These are phyloP conservation scores for Penicillium coffeae DNA, from an alignment of 495 filamentous ascomycete species.

Conservation along the genomic window DNA sequence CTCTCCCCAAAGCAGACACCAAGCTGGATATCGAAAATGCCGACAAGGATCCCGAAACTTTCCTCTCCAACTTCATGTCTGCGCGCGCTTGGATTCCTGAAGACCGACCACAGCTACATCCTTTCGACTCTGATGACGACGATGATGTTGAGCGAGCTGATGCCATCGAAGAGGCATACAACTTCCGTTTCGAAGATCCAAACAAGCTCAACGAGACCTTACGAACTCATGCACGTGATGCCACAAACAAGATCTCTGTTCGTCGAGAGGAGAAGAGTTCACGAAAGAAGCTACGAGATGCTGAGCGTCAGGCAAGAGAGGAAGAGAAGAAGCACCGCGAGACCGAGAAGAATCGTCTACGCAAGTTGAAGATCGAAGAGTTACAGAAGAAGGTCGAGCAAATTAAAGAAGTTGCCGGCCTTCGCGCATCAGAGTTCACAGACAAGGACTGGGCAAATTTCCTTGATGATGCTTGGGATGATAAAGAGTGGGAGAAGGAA, in stretches of 20 bases:
- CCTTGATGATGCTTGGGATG: conserved; percentile 80
- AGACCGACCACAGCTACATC: conserved; percentile 54
- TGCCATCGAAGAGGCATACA: conserved; percentile 88
- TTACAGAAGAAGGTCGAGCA: conserved; percentile 74
- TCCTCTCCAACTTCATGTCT: conserved; percentile 82
- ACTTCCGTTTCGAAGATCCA: conserved; percentile 93
- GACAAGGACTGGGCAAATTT: conserved; percentile 77
- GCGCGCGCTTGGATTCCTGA: conserved; percentile 82
- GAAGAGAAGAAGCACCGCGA: conserved; percentile 71
- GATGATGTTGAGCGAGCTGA: conserved; percentile 80
- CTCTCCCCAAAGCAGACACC: conserved; percentile 42
- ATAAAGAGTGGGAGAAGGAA: conserved; percentile 81
- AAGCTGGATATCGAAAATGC: conserved; percentile 67
- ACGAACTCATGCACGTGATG: conserved; percentile 81
- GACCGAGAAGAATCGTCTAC: conserved; percentile 75
- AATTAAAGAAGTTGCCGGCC: conserved; percentile 82
- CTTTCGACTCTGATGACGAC: conserved; percentile 89
- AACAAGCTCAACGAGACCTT: conserved; percentile 76
- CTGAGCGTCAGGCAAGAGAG: conserved; percentile 71
- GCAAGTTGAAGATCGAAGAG: conserved; percentile 84
- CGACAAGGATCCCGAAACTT: conserved; percentile 86
- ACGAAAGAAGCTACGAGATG: conserved; percentile 71
- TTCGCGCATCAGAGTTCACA: conserved; percentile 59
- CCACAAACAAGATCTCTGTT: conserved; percentile 73
- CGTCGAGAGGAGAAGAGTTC: conserved; percentile 74